phyloP scores from a whole-genome alignment of 2,329 filamentous ascomycete species.

The Trichoderma arundinaceum region DNA sequence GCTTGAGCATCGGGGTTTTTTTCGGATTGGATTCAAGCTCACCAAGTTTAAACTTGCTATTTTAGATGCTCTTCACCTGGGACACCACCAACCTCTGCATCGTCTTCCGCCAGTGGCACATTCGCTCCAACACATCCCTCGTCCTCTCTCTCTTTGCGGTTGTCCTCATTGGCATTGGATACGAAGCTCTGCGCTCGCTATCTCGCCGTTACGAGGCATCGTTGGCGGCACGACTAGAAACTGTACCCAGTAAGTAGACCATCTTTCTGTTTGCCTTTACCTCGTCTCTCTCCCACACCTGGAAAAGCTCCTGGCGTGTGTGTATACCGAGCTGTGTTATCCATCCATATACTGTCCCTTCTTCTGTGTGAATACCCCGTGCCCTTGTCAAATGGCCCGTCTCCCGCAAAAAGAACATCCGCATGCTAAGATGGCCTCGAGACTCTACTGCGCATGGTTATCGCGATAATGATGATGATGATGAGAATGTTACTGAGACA shows the following conservation, averaged over 20 bases:
- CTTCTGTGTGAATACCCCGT: neutral
- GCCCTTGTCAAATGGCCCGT: conserved; percentile 15
- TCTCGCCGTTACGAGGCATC: conserved; percentile 77
- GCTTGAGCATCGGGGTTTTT: neutral
- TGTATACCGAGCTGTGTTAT: too few relatives aligned
- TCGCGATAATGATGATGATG: conserved; percentile 24
- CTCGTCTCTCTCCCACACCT: conserved; percentile 5
- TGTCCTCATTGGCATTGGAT: conserved; percentile 83
- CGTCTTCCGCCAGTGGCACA: conserved; percentile 89
- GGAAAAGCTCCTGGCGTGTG: neutral
- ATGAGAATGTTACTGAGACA: conserved; percentile 62
- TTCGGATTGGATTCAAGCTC: neutral
- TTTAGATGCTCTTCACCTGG: conserved; percentile 98
- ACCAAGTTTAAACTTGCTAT: neutral
- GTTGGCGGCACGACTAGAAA: conserved; percentile 54
- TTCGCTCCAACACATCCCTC: conserved; percentile 75
- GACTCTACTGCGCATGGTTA: conserved; percentile 11
- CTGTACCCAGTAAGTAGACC: conserved; percentile 58
- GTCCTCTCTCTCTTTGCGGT: conserved; percentile 83
- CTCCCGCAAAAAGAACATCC: conserved; percentile 28
- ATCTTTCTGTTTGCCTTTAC: conserved; percentile 5
- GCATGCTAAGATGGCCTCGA: conserved; percentile 42
- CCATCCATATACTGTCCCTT: neutral
- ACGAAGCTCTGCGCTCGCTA: conserved; percentile 82
- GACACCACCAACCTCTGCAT: conserved; percentile 93